A percentile compares a stretch with the other conserved stretches of the same genome.
Conservation (phyloP, 139 green algal genomes). For the Chlamydomonas eustigma region DNA sequence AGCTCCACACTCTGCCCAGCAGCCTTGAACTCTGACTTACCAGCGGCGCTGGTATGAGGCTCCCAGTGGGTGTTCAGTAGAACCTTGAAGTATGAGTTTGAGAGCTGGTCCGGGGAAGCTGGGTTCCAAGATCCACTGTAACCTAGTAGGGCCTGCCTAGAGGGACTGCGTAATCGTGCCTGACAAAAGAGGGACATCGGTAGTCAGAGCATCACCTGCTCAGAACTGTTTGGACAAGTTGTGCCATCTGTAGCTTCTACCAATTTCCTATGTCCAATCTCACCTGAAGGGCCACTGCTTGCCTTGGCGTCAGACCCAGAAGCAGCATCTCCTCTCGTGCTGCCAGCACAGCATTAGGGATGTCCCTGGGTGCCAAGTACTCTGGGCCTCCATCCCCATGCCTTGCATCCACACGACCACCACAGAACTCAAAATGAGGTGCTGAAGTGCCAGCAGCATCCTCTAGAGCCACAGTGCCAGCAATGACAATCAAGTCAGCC, state of each 20-base stretch:
- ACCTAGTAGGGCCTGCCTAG: conserved; percentile 10
- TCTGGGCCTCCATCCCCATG: not conserved
- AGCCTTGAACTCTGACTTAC: conserved; percentile 18
- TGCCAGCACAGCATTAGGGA: not conserved
- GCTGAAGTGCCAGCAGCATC: conserved; percentile 1
- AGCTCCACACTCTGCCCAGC: conserved; percentile 9
- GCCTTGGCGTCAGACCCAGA: conserved; percentile 9
- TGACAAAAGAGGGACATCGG: not conserved
- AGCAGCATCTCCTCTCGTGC: conserved; percentile 20
- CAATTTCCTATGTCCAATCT: no score
- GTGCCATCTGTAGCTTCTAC: no score
- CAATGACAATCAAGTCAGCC: conserved; percentile 48
- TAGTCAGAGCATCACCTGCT: no score
- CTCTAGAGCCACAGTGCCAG: conserved; percentile 23
- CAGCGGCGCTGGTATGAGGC: not conserved
- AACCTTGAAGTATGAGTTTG: conserved; percentile 38
- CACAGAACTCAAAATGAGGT: conserved; percentile 15
- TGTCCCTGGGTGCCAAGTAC: conserved; percentile 18
- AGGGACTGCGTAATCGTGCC: conserved; percentile 17
- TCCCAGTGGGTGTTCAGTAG: conserved; percentile 18
- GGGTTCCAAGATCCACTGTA: conserved; percentile 25
- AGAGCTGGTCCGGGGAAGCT: not conserved
- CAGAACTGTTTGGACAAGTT: no score
- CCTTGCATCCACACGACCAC: not conserved
- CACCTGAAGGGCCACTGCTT: conserved; percentile 29